phyloP scores from a whole-genome alignment of 306 rosid species.

The Citrullus amarus region DNA sequence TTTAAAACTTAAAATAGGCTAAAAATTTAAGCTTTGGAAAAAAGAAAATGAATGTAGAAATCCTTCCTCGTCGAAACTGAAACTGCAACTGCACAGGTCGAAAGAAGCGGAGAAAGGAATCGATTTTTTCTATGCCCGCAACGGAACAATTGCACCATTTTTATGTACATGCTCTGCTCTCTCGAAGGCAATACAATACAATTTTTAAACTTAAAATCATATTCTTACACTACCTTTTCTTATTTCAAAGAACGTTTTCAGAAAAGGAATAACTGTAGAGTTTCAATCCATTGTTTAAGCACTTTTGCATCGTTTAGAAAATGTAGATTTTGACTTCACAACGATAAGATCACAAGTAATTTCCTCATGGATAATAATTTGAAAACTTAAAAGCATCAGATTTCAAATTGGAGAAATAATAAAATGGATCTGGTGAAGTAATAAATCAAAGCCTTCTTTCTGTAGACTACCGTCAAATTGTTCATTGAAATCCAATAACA shows the following conservation, averaged over 20 bases:
- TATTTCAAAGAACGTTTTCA: too few species aligned
- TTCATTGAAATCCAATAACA: background rate
- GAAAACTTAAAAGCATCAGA: background rate
- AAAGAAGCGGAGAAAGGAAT: constrained; percentile 7
- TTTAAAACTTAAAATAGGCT: too few species aligned
- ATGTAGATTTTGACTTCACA: too few species aligned
- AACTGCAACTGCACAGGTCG: background rate
- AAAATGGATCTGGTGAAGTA: too few species aligned
- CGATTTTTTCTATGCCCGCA: constrained; percentile 39
- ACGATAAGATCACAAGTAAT: too few species aligned
- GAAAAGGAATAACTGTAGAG: too few species aligned
- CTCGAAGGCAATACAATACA: constrained; percentile 28
- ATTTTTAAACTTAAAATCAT: too few species aligned
- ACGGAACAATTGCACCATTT: constrained; percentile 48
- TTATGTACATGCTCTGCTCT: constrained; percentile 29
- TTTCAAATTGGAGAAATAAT: background rate
- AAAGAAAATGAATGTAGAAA: background rate
- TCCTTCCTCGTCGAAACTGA: constrained; percentile 11
- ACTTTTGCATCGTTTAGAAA: too few species aligned
- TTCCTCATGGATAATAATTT: background rate
- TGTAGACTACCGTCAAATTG: background rate
- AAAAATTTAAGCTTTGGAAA: too few species aligned
- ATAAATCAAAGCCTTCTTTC: background rate
- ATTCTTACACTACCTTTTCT: too few species aligned
- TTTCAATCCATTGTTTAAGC: too few species aligned